A percentile compares a stretch with the other conserved stretches of the same genome.
phyloP scores from a whole-genome alignment of 2,329 filamentous ascomycete genomes.

The Hysterium pulicare region DNA sequence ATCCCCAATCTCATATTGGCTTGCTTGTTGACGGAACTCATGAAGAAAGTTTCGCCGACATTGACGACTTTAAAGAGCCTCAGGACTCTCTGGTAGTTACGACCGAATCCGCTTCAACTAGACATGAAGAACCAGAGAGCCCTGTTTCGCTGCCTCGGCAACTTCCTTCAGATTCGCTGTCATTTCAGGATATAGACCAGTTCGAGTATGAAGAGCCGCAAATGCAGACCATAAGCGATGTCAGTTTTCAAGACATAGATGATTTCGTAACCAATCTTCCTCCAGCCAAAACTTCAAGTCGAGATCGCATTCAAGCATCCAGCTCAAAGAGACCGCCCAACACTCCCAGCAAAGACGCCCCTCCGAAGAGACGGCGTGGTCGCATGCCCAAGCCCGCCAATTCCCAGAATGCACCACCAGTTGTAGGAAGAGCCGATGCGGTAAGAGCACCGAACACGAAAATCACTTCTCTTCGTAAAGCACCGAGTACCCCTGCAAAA shows the following conservation, averaged over 20 bases:
- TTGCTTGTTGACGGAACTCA: conserved; percentile 22
- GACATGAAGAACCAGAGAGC: background rate
- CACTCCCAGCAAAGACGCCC: conserved; percentile 2
- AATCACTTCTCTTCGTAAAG: background rate
- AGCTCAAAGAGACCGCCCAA: background rate
- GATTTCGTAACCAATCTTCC: conserved; percentile 10
- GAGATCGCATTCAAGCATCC: background rate
- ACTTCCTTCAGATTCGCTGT: too few relatives aligned
- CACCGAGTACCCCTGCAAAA: conserved; percentile 12
- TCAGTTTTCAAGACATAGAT: conserved; percentile 16
- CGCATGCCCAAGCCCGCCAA: conserved; percentile 17
- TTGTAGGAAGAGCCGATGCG: background rate
- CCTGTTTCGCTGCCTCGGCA: too few relatives aligned
- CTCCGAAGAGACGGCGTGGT: conserved; percentile 19
- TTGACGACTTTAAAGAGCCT: conserved; percentile 15
- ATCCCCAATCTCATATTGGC: conserved; percentile 28
- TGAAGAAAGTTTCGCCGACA: background rate
- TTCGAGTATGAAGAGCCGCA: conserved; percentile 21
- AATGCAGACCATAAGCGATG: conserved; percentile 17
- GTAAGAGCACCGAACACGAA: background rate
- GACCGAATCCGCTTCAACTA: conserved; percentile 13
- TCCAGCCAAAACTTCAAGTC: conserved; percentile 1
- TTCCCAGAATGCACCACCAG: conserved; percentile 5
- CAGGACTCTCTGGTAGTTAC: conserved; percentile 14
- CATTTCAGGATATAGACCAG: conserved; percentile 25